Conservation (phyloP, 495 filamentous ascomycete species). For the Neurospora sp. region DNA sequence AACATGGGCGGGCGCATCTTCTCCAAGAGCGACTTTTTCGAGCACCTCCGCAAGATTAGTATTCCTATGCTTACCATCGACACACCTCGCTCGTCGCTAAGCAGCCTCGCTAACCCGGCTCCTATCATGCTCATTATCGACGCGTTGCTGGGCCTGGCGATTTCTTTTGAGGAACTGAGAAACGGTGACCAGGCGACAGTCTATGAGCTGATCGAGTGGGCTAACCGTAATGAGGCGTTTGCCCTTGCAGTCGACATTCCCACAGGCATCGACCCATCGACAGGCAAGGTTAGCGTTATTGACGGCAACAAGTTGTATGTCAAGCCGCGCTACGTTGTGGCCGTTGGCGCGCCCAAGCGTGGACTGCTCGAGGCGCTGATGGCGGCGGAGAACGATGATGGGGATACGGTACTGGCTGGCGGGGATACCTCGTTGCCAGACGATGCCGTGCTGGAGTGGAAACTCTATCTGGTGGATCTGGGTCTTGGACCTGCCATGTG, state of each 20-base stretch:
- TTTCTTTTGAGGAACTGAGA: slow-evolving; percentile 72
- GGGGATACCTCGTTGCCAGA: slow-evolving; percentile 16
- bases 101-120: slow-evolving; percentile 22
- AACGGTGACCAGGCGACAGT: slow-evolving; percentile 73
- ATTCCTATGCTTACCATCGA: slow-evolving; percentile 28
- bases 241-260: slow-evolving; percentile 81
- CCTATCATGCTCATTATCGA: slow-evolving; percentile 76
- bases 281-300: slow-evolving; percentile 46
- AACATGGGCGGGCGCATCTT: slow-evolving; percentile 65
- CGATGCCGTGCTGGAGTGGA: slow-evolving; percentile 44
- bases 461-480: slow-evolving; percentile 72
- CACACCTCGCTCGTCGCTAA: slow-evolving; percentile 23
- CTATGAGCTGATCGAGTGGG: slow-evolving; percentile 76
- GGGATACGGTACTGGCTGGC: slow-evolving; percentile 22
- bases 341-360: slow-evolving; percentile 72
- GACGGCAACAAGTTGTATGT: slow-evolving; percentile 66
- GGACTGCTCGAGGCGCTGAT: slow-evolving; percentile 65
- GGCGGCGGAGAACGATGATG: slow-evolving; percentile 43
- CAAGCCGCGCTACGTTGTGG: slow-evolving; percentile 64
- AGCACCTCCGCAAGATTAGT: slow-evolving; percentile 32
- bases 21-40: slow-evolving; percentile 43
- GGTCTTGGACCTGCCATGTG: slow-evolving; percentile 73
- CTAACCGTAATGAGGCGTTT: slow-evolving; percentile 66
- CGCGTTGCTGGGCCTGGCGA: slow-evolving; percentile 72
- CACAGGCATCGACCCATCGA: slow-evolving; percentile 70